These are phyloP conservation scores for Cryptococcus deneoformans DNA, from an alignment of 1,284 basidiomycete genomes.

Conservation along the genomic window DNA sequence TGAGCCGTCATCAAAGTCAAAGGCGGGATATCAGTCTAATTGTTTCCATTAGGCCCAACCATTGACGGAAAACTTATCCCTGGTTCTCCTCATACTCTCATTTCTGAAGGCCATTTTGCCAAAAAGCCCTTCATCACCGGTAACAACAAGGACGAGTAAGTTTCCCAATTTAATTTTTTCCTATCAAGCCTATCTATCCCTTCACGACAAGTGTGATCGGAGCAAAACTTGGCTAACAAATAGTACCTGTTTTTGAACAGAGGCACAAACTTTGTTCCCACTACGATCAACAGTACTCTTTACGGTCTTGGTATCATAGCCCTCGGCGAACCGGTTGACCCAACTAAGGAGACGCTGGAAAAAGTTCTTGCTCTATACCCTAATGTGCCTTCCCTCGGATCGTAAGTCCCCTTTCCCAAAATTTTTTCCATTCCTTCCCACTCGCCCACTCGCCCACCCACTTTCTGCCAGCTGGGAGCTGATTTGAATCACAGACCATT, in stretches of 20 bases:
- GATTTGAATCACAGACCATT: constrained; percentile 25
- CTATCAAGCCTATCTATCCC: too few relatives aligned
- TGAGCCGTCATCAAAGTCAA: neutral
- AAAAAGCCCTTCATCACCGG: constrained; percentile 48
- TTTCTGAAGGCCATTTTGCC: constrained; percentile 34
- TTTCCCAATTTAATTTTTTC: neutral
- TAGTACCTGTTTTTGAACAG: constrained; percentile 8
- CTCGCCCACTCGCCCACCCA: too few relatives aligned
- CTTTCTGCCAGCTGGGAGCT: neutral
- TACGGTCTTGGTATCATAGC: constrained; percentile 18
- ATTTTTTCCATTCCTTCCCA: neutral
- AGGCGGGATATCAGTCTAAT: neutral
- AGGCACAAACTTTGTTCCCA: constrained; percentile 38
- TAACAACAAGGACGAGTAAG: constrained; percentile 43
- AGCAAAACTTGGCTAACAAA: too few relatives aligned
- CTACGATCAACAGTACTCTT: constrained; percentile 17
- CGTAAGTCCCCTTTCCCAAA: constrained; percentile 13
- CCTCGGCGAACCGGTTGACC: constrained; percentile 19
- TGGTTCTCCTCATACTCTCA: constrained; percentile 33
- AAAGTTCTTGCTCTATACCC: constrained; percentile 32
- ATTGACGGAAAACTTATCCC: constrained; percentile 46
- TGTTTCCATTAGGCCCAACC: constrained; percentile 22
- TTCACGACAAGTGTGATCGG: too few relatives aligned
- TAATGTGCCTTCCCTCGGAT: constrained; percentile 26
- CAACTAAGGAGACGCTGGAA: constrained; percentile 7